These are phyloP conservation scores for Fusarium sterilihyphosum DNA, from an alignment of 2,329 filamentous ascomycete species.

Conservation along the genomic window DNA sequence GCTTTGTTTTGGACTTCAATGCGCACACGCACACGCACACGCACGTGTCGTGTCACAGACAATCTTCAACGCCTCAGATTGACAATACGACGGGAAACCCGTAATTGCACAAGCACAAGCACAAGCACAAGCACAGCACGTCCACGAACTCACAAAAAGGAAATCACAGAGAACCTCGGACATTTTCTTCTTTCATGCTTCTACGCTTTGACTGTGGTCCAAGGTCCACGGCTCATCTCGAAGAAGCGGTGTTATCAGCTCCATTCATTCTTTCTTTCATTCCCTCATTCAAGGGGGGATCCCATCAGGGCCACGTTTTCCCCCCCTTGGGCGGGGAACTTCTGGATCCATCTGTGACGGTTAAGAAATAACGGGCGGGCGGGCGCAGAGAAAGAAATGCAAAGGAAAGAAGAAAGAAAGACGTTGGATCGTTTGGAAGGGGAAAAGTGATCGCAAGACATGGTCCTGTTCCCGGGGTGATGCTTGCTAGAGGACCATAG, in stretches of 20 bases:
- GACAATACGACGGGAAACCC: conserved; percentile 10
- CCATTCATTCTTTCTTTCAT: not conserved
- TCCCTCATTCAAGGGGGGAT: conserved; percentile 18
- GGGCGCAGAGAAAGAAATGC: not conserved
- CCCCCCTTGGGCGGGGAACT: conserved; percentile 10
- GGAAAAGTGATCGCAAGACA: conserved; percentile 7
- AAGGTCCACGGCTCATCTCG: not conserved
- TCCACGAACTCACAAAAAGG: not conserved
- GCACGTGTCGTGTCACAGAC: conserved; percentile 5
- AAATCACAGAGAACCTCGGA: not conserved
- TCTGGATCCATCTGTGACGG: conserved; percentile 3
- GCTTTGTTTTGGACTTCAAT: not conserved
- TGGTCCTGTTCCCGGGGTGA: conserved; percentile 26
- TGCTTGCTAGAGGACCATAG: conserved; percentile 37
- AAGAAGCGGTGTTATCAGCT: not conserved
- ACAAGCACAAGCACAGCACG: not conserved
- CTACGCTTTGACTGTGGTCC: conserved; percentile 10
- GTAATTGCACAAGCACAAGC: conserved; percentile 7
- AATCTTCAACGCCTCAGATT: not conserved
- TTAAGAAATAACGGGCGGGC: conserved; percentile 9
- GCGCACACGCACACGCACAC: not conserved
- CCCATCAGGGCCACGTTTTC: conserved; percentile 8
- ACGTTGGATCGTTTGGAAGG: conserved; percentile 12
- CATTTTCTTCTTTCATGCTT: conserved; percentile 16
- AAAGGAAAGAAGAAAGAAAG: not conserved